Base-by-base conservation (phyloP, 2,329 filamentous ascomycete species). In the Verticillium zaregamsianum region DNA sequence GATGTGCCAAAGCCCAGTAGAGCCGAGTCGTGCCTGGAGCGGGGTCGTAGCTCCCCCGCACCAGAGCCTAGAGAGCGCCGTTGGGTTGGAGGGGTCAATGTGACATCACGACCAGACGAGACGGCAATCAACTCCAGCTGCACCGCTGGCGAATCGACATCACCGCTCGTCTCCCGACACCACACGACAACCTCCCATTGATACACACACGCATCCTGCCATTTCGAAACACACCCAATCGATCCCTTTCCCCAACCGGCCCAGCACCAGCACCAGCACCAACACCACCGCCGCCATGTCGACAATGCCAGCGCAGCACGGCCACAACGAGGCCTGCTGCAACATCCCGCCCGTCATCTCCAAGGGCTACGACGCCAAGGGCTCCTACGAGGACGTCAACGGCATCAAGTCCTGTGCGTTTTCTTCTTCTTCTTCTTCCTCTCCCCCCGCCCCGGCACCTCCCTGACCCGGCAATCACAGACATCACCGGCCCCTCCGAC, bases 331-430 rank as follows among this genome's bases (percentile, higher is more conserved):
- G 71, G 79, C 83, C 68, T 86, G 83, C 77, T 86, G 83, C 71
- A 85, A 82, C 69, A 78, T 86, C 59, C 82, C 86, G 9, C 84
- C 86, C 7, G 79, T 88, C 55, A 75, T 86, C n/a, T 71, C 79
- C 6, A 79, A 81, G 66, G 82, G 79, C 14, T 88, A 88, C 72
- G 68, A 79, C 59, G 71, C 75, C 39, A 85, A 84, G 74, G 86
- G 86, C 62, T 75, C 72, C 59, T 88, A 86, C 64, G 80, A 85
- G 65, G 79, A 80, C 31, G 76, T 87, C 63, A 83, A 79, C 33
- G 83, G 81, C 45, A 76, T 81, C 66, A 86, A 84, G 68, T 85
- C 84, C 9, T 82, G 74, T 28, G 28, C 28, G 28, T 28, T 79
- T 69, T 3, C 74, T 64, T 23, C 8, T 8, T 33, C 8, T 12